Percentiles rank a stretch among this genome's conserved stretches.
phyloP scores from a whole-genome alignment of 2,329 filamentous ascomycete genomes.

The Colletotrichum trifolii region DNA sequence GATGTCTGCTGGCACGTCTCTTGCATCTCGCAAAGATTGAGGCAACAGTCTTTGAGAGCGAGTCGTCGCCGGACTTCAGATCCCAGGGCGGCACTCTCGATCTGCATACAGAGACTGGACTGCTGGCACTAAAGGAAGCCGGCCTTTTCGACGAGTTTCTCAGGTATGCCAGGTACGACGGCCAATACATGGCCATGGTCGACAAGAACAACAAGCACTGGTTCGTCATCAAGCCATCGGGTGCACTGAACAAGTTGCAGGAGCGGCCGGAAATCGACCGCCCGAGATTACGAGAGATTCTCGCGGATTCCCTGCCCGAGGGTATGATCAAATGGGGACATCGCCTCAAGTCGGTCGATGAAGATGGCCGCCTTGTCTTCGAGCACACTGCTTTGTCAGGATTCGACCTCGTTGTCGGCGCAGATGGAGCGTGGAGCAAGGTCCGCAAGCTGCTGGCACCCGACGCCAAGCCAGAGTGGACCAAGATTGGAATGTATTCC shows the following conservation, averaged over 20 bases:
- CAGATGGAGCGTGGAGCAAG: conserved; percentile 52
- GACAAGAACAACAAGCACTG: conserved; percentile 52
- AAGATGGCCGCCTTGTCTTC: conserved; percentile 51
- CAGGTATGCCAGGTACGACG: conserved; percentile 62
- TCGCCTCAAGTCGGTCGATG: conserved; percentile 53
- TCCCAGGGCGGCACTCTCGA: conserved; percentile 66
- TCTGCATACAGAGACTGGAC: conserved; percentile 62
- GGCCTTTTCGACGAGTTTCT: conserved; percentile 61
- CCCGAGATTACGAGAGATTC: conserved; percentile 53
- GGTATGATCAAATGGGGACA: conserved; percentile 59
- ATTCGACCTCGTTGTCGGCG: conserved; percentile 53
- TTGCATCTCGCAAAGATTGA: conserved; percentile 58
- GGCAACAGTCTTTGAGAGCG: conserved; percentile 62
- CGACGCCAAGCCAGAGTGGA: conserved; percentile 55
- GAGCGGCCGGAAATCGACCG: conserved; percentile 67
- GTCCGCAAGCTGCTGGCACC: conserved; percentile 49
- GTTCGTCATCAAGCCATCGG: conserved; percentile 39
- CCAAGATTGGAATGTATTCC: conserved; percentile 56
- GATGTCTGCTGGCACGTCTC: conserved; percentile 63
- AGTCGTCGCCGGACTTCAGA: conserved; percentile 55
- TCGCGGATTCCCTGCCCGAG: conserved; percentile 57
- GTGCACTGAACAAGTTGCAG: conserved; percentile 42
- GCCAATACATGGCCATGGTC: conserved; percentile 60
- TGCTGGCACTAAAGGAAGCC: conserved; percentile 62
- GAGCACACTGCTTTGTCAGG: conserved; percentile 46